Base-by-base conservation (phyloP, 306 rosid genomes). In the Corylus heterophylla region DNA sequence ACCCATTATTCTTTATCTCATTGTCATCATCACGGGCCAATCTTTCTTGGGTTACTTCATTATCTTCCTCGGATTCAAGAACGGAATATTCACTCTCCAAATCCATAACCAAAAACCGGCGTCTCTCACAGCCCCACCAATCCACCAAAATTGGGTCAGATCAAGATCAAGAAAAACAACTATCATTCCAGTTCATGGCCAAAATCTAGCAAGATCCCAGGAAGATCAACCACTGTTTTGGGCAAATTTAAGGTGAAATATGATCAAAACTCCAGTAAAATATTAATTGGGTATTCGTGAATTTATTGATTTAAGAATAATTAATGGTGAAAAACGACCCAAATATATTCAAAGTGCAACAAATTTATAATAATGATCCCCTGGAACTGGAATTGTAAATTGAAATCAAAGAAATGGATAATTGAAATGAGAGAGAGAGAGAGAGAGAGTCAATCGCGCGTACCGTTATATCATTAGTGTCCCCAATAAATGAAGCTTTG, bases 31-130 rank as follows among this genome's bases (percentile, higher is more conserved):
- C 92, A 59, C 37, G 83, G 58, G 77, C 78, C 20, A 67, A 37
- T 9, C 47, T 58, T 39, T 79, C 76, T 44, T 44, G 78, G 71
- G 45, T 78, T 77, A 79, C 83, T 85, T 89, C 87, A 82, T 87
- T 87, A 73, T 88, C 94, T 73, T 90, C 93, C 76, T 80, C 87
- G 29, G 90, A 92, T 83, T 89, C 78, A 17, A 73, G 77, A 31
- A 70, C 74, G 1, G 81, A 76, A 69, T 61, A 74, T 67, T 87
- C 92, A 81, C 71, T 86, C 79, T 85, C 89, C 89, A 84, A 90
- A 89, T 94, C 98, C 98, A 92, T 94, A 75, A 62, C 73, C 76
- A 77, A 77, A 76, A 37, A 72, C 76, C 77, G 80, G 51, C 35
- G 27, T 47, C 71, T 27, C 54, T 14, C 44, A 76, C 56, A 76